Percentiles rank a stretch among this genome's conserved stretches.
Evolutionary conservation across 805 yeast species (phyloP).

Genomic region (Barnettozyma sp.): DNA sequence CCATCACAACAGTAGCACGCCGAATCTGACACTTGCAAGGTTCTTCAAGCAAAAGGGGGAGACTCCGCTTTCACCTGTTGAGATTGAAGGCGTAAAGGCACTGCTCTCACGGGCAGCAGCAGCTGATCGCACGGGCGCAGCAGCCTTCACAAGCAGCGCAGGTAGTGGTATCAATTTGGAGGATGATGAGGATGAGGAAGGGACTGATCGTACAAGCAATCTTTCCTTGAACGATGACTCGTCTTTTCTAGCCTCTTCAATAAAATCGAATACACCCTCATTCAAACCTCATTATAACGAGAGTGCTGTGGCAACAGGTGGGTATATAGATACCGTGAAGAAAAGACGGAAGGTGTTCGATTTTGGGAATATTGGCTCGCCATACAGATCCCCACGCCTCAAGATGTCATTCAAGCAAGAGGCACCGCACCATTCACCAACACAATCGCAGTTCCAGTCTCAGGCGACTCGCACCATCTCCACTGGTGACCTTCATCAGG

Average conservation of each 20-base stretch:
- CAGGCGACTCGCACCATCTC: too few species aligned
- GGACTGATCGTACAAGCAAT: too few species aligned
- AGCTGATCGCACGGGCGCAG: conserved; percentile 2
- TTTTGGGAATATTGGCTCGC: conserved; percentile 6
- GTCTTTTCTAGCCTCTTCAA: conserved; percentile 4
- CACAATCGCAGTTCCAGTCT: not conserved
- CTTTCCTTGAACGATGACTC: conserved; percentile 7
- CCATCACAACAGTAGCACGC: too few species aligned
- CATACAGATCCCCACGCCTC: conserved; percentile 1
- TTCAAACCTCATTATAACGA: conserved; percentile 30
- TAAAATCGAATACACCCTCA: conserved; percentile 24
- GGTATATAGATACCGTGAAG: conserved; percentile 6
- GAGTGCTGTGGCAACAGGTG: not conserved
- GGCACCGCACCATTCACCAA: not conserved
- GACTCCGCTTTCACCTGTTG: conserved; percentile 63
- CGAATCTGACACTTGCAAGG: conserved; percentile 56
- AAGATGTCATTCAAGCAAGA: conserved; percentile 10
- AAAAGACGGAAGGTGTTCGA: conserved; percentile 4
- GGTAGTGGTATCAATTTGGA: conserved; percentile 7
- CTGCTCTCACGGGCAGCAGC: conserved; percentile 30
- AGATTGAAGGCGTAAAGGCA: conserved; percentile 74
- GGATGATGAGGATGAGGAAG: conserved; percentile 6
- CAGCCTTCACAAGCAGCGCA: conserved; percentile 8
- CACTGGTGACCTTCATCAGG: too few species aligned
- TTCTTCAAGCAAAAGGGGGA: conserved; percentile 75